Conservation (phyloP, 306 rosid species). For the Vigna radiata region DNA sequence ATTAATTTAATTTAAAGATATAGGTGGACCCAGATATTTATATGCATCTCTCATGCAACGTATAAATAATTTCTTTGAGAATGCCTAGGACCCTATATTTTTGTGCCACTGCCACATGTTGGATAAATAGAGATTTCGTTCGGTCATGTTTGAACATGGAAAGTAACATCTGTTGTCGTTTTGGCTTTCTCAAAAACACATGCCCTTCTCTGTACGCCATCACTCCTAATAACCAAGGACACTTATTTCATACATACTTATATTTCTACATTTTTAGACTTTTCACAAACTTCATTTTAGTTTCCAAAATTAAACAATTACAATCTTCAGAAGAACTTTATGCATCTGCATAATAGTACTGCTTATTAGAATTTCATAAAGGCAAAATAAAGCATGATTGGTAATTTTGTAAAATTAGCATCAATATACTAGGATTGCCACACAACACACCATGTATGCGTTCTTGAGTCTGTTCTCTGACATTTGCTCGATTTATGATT, state of each 20-base stretch:
- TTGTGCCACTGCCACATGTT: constrained; percentile 46
- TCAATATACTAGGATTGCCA: background rate
- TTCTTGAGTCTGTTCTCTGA: background rate
- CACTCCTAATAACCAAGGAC: background rate
- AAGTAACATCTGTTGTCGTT: constrained; percentile 41
- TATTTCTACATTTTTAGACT: background rate
- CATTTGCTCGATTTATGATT: background rate
- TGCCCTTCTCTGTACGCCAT: constrained; percentile 25
- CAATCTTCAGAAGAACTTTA: background rate
- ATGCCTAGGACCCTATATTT: constrained; percentile 39
- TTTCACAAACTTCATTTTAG: background rate
- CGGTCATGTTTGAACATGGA: constrained; percentile 36
- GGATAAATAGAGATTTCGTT: constrained; percentile 50
- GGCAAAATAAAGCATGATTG: background rate
- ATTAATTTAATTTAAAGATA: background rate
- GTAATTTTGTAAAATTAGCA: background rate
- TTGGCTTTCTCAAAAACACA: constrained; percentile 7
- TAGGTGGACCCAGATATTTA: constrained; percentile 38
- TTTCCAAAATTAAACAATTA: background rate
- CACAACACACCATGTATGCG: too few species aligned
- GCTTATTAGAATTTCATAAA: background rate
- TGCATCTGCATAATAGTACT: background rate
- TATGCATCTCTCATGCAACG: constrained; percentile 51
- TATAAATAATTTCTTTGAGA: constrained; percentile 29
- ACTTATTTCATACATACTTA: background rate